Evolutionary conservation across 1,284 basidiomycete genomes (phyloP).

Genomic region (Trametes pubescens): DNA sequence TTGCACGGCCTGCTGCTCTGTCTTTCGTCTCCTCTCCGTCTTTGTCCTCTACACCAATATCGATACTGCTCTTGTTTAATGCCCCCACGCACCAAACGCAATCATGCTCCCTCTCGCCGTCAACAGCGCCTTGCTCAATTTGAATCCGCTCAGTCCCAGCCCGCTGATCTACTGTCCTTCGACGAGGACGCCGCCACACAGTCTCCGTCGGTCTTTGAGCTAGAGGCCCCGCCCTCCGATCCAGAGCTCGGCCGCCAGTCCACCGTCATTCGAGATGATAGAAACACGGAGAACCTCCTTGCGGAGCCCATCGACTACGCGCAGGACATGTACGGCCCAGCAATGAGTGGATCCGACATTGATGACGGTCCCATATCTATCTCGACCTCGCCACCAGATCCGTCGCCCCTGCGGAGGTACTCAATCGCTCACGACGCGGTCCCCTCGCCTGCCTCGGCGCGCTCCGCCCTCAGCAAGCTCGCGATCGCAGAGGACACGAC

Average conservation of each 20-base stretch:
- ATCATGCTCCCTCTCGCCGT: conserved; percentile 34
- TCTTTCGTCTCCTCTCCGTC: conserved; percentile 2
- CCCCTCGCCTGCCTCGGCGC: neutral
- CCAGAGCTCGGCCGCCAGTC: conserved; percentile 30
- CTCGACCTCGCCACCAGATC: conserved; percentile 28
- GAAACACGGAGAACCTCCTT: neutral
- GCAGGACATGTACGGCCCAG: conserved; percentile 16
- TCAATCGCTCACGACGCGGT: conserved; percentile 13
- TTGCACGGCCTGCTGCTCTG: conserved; percentile 33
- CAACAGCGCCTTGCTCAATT: conserved; percentile 30
- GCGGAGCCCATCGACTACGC: conserved; percentile 12
- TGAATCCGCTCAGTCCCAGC: conserved; percentile 11
- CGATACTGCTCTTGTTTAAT: conserved; percentile 39
- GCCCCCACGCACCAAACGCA: conserved; percentile 40
- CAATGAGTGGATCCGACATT: conserved; percentile 27
- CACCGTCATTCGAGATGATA: conserved; percentile 22
- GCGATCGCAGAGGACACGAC: conserved; percentile 20
- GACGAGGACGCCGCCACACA: conserved; percentile 16
- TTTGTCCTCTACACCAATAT: conserved; percentile 21
- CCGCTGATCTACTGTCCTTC: conserved; percentile 24
- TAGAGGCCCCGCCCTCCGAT: conserved; percentile 30
- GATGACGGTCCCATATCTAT: conserved; percentile 32
- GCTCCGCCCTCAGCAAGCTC: conserved; percentile 22
- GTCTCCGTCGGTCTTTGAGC: conserved; percentile 25
- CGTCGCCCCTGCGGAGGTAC: conserved; percentile 24